These are phyloP conservation scores for Ramaria sp. DNA, from an alignment of 768 basidiomycete species.

Conservation along the genomic window DNA sequence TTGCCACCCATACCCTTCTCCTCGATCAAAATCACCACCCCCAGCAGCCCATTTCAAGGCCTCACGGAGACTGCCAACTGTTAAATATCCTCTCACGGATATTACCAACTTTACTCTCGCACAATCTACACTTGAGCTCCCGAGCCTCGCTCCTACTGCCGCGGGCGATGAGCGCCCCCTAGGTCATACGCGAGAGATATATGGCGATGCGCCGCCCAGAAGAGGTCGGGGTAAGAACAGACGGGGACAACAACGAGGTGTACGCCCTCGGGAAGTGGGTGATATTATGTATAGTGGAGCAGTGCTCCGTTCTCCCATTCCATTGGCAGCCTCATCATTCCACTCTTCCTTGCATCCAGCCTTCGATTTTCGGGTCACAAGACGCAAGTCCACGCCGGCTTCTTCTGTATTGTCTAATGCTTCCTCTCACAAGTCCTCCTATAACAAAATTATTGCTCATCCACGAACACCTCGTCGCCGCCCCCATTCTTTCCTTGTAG, in stretches of 20 bases:
- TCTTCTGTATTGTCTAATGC: neutral
- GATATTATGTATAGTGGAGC: neutral
- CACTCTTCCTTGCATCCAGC: neutral
- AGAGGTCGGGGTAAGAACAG: neutral
- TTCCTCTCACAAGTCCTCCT: neutral
- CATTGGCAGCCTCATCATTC: neutral
- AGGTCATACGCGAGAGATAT: neutral
- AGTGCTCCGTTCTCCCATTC: neutral
- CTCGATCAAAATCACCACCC: neutral
- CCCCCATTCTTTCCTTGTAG: neutral
- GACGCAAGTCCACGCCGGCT: neutral
- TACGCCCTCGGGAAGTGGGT: neutral
- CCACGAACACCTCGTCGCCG: neutral
- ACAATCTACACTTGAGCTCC: neutral
- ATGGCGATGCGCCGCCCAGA: neutral
- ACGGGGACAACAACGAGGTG: neutral
- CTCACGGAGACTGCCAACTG: neutral
- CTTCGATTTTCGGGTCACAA: neutral
- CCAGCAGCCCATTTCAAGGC: neutral
- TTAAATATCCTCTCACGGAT: neutral
- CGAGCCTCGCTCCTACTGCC: neutral
- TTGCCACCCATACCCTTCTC: neutral
- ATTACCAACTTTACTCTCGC: neutral
- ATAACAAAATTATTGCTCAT: neutral
- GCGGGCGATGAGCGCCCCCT: neutral